A percentile compares a stretch with the other conserved stretches of the same genome.
phyloP scores from a whole-genome alignment of 1,284 basidiomycete species.

The Trametes pubescens region DNA sequence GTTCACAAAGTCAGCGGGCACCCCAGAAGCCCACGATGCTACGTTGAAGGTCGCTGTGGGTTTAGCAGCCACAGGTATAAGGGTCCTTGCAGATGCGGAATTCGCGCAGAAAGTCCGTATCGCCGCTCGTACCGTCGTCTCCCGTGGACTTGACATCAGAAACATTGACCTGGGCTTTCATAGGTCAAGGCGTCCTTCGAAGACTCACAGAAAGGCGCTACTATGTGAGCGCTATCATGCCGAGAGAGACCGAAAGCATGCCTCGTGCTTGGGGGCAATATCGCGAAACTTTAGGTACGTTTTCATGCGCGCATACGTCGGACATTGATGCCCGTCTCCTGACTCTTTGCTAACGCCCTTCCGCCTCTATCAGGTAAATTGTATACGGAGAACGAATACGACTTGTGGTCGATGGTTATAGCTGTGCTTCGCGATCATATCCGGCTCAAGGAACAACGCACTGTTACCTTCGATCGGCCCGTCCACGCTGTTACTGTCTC shows the following conservation, averaged over 20 bases:
- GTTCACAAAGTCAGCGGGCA: conserved; percentile 63
- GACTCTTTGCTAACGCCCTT: background rate
- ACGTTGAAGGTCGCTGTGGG: conserved; percentile 65
- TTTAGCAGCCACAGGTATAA: conserved; percentile 64
- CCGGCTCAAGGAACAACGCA: background rate
- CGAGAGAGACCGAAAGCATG: background rate
- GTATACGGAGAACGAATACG: conserved; percentile 1
- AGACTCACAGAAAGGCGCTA: background rate
- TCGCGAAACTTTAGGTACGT: background rate
- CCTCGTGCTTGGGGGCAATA: background rate
- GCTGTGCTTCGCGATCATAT: background rate
- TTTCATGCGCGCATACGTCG: background rate
- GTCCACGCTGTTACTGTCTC: background rate
- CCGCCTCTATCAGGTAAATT: background rate
- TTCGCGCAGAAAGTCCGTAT: conserved; percentile 49
- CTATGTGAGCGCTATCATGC: background rate
- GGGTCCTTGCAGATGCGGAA: conserved; percentile 61
- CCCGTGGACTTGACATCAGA: no score
- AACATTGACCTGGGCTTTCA: background rate
- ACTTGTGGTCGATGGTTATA: background rate
- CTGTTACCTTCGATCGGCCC: background rate
- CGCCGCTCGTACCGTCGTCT: background rate
- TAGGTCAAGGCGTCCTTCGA: conserved; percentile 32
- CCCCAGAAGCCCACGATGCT: conserved; percentile 62
- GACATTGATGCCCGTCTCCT: background rate